phyloP scores from a whole-genome alignment of 495 filamentous ascomycete genomes.

The Terfezia boudieri region DNA sequence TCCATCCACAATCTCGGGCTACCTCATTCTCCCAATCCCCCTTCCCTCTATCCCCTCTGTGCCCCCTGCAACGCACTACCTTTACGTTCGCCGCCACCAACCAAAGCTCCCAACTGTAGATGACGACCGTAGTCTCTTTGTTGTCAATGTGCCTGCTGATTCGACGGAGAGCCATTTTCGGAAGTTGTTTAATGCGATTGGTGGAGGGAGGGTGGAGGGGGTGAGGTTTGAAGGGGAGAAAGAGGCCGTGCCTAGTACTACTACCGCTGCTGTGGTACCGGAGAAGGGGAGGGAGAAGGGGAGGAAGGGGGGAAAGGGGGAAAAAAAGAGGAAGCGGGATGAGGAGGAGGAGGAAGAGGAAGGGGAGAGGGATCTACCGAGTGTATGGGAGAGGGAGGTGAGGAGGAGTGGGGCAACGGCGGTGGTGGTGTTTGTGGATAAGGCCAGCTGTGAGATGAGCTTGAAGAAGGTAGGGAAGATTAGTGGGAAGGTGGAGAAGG shows the following conservation, averaged over 20 bases:
- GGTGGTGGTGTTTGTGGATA: conserved; percentile 63
- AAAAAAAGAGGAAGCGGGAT: conserved; percentile 47
- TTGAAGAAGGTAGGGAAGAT: conserved; percentile 48
- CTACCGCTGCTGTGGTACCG: conserved; percentile 2
- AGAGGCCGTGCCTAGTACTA: conserved; percentile 4
- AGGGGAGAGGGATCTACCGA: conserved; percentile 34
- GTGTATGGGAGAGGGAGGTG: conserved; percentile 53
- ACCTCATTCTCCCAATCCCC: conserved; percentile 31
- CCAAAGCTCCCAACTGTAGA: conserved; percentile 51
- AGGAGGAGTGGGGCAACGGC: conserved; percentile 53
- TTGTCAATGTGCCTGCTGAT: conserved; percentile 73
- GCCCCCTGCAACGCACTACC: conserved; percentile 46
- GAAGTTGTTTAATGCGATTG: conserved; percentile 47
- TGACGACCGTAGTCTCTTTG: conserved; percentile 56
- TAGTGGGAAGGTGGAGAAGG: conserved; percentile 24
- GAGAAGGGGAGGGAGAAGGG: conserved; percentile 21
- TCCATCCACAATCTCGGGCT: conserved; percentile 22
- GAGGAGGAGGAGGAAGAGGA: conserved; percentile 28
- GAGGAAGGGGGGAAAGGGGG: conserved; percentile 21
- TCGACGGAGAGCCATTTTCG: conserved; percentile 56
- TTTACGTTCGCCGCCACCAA: conserved; percentile 65
- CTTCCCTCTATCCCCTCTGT: conserved; percentile 38
- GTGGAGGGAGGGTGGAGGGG: conserved; percentile 50
- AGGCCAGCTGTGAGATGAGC: conserved; percentile 43
- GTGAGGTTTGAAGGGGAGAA: conserved; percentile 43